Base-by-base conservation (phyloP, 2,329 filamentous ascomycete species). In the Diaporthe velutina region DNA sequence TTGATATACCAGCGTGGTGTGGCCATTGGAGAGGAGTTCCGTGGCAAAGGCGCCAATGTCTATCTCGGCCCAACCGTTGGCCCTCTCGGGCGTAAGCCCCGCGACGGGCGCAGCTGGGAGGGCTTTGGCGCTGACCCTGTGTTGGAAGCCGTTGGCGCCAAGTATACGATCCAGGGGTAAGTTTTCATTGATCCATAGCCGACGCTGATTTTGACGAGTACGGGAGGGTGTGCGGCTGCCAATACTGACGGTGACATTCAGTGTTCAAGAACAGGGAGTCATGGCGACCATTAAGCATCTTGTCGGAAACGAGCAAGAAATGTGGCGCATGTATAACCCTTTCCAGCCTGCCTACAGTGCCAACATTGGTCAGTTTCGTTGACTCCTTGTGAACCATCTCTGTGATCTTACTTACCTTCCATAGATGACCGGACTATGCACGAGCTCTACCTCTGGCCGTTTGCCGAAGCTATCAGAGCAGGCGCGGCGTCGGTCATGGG, bases 251-350 rank as follows among this genome's bases (percentile, higher is more conserved):
- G 38, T 19, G 1, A 58, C 22, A 30, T 17, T 17, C 19, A 76
- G 74, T 67, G 96, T 97, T 58, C 95, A 98, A 82, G 90, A 93
- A 80, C 91, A 92, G 19, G 95, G 95, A 81, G 90, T 96, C 71
- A 93, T 98, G 84, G 95, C 95, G 76, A 95, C 93, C 79, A 93
- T 93, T 61, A 96, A 96, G 87, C 94, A 96, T 81, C 93, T 87
- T 81, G 90, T 95, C 74, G 89, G 85, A 66, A 94, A 96, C 79
- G 93, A 95, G 83, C 94, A 95, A 85, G 90, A 92, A 80, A 89
- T 92, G 58, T 81, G 90, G 79, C 87, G 88, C 79, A 91, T 89
- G 87, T 89, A 88, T 79, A 89, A 89, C 77, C 82, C 85, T 1
- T 76, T 89, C 4, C 86, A 89, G 80, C 80, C 84, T 9, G 88